Base-by-base conservation (phyloP, 345 rosid species). In the Acer negundo region DNA sequence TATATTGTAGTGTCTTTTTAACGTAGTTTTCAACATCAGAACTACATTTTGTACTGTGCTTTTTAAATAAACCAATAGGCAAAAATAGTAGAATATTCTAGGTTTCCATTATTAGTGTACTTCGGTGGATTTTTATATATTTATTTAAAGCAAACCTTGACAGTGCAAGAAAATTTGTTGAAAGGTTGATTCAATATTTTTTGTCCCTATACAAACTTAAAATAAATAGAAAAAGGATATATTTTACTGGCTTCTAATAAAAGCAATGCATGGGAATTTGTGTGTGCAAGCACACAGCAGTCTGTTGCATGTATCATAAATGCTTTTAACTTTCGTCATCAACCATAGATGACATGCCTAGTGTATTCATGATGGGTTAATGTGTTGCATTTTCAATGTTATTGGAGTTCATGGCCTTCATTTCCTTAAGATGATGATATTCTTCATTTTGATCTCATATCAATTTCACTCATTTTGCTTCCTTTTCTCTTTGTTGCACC, bases 361-460 rank as follows among this genome's bases (percentile, higher is more conserved):
- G 55, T 49, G 46, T 49, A 49, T 11, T 49, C 55, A 3, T 12
- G 55, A 49, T 13, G 13, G 55, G 55, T 49, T 49, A 49, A 13
- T 2, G 17, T 49, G 1, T 56, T 56, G 8, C 62, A 58, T 58
- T 7, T 3, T 58, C 26, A 58, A 58, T 58, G 3, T 16, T 19
- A 20, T 58, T 58, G 62, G 62, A 58, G 26, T 58, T 58, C 12
- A 58, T 20, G 24, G 62, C 62, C 26, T 20, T 51, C 6, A 7
- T 58, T n/a, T 58, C 46, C 46, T 6, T 15, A 15, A 19, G 20
- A 16, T 1, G 28, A 23, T 28, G 8, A 2, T 42, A 28, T 23
- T 13, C 31, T 72, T 73, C 56, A 73, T 61, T 62, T 62, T 73
- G 38, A 15, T 71, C 24, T 71, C 10, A 16, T 4, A 53, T 55